These are phyloP conservation scores for Aureobasidium sp. DNA, from an alignment of 2,329 filamentous ascomycete species.

Conservation along the genomic window DNA sequence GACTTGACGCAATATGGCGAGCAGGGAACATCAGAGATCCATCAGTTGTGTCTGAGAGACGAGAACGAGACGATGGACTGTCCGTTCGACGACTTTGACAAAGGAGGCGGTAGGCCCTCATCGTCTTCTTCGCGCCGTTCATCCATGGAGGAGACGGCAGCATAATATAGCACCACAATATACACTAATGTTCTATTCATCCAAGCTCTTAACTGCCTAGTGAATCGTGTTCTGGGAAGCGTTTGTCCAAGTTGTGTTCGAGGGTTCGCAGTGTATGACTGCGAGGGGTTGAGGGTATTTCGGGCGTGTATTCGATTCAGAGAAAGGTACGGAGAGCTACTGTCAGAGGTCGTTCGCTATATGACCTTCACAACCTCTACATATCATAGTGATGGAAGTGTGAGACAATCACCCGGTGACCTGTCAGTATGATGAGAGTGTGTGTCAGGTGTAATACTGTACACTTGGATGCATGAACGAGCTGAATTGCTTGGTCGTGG, in stretches of 20 bases:
- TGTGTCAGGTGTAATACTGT: background rate
- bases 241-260: too few species aligned
- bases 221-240: too few species aligned
- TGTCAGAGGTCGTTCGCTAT: background rate
- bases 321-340: background rate
- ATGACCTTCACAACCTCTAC: background rate
- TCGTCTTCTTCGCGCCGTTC: constrained; percentile 7
- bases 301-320: background rate
- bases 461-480: background rate
- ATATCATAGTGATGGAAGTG: background rate
- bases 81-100: constrained; percentile 19
- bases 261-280: too few species aligned
- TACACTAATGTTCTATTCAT: background rate
- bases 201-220: background rate
- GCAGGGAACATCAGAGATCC: constrained; percentile 17
- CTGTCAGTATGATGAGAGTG: background rate
- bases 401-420: background rate
- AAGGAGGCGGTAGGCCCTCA: constrained; percentile 12
- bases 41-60: constrained; percentile 18
- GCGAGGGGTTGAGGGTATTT: background rate
- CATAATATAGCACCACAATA: background rate
- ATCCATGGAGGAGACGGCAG: constrained; percentile 1
- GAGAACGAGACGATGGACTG: constrained; percentile 17
- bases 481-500: background rate
- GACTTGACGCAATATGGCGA: constrained; percentile 18